These are phyloP conservation scores for Hirsutella rhossiliensis DNA, from an alignment of 2,329 filamentous ascomycete species.

Conservation along the genomic window DNA sequence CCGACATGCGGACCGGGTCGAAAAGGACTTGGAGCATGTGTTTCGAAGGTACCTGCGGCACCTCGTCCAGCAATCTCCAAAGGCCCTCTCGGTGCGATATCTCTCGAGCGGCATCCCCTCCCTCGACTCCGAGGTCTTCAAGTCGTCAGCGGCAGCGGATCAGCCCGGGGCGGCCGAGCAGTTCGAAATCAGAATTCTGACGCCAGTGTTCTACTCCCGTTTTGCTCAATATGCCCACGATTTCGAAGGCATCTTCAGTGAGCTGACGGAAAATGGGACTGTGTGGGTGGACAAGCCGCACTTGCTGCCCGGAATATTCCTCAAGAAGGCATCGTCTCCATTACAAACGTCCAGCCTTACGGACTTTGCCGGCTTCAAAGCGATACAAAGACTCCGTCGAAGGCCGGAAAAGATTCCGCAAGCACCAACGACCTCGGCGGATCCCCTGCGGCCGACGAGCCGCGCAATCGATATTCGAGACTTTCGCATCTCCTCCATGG, in stretches of 20 bases:
- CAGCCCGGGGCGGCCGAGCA: constrained; percentile 15
- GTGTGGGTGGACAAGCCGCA: constrained; percentile 43
- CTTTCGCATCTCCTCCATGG: constrained; percentile 39
- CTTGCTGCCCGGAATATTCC: constrained; percentile 32
- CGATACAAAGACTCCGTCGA: constrained; percentile 30
- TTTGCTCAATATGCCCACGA: constrained; percentile 52
- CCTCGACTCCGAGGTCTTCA: constrained; percentile 23
- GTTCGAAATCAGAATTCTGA: constrained; percentile 46
- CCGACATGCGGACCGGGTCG: constrained; percentile 36
- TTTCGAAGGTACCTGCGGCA: constrained; percentile 36
- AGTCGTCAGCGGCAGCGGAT: constrained; percentile 15
- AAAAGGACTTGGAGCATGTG: constrained; percentile 31
- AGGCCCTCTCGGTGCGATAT: constrained; percentile 39
- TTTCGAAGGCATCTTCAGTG: constrained; percentile 48
- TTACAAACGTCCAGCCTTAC: constrained; percentile 20
- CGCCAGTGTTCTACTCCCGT: constrained; percentile 54
- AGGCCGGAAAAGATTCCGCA: constrained; percentile 27
- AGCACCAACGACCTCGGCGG: constrained; percentile 28
- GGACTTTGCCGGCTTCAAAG: constrained; percentile 29
- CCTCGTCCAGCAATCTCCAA: constrained; percentile 33
- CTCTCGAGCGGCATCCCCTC: constrained; percentile 34
- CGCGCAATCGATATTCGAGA: constrained; percentile 27
- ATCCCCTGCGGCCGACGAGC: constrained; percentile 3
- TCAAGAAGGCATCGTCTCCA: constrained; percentile 24
- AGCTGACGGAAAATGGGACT: constrained; percentile 46